Evolutionary conservation across 306 rosid genomes (phyloP).

Genomic region (Citrullus colocynthis): DNA sequence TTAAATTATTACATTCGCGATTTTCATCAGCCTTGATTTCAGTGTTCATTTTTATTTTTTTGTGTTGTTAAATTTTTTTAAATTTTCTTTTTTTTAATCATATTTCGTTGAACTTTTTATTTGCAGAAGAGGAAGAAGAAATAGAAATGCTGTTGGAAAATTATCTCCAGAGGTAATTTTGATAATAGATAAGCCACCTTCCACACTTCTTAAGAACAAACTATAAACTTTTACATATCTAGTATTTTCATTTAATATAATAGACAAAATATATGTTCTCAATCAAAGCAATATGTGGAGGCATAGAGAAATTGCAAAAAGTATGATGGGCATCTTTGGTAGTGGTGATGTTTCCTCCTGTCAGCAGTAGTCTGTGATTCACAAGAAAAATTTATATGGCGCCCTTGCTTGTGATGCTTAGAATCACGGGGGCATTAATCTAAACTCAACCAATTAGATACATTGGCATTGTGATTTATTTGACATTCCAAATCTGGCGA

Average conservation of each 20-base stretch:
- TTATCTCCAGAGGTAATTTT: conserved; percentile 80
- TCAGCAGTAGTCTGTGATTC: background rate
- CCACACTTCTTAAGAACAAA: background rate
- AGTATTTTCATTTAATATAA: background rate
- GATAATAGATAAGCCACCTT: background rate
- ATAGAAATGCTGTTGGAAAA: conserved; percentile 99
- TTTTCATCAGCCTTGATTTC: conserved; percentile 7
- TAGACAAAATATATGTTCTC: background rate
- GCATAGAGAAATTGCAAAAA: background rate
- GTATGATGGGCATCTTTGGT: background rate
- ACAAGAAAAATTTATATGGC: background rate
- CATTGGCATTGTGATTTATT: background rate
- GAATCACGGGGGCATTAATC: background rate
- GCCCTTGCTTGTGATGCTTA: background rate
- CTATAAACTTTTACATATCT: background rate
- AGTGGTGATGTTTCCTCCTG: background rate
- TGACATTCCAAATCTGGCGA: background rate
- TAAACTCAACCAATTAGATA: background rate
- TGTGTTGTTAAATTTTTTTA: no score
- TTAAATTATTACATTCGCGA: conserved; percentile 7
- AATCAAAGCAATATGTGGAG: background rate
- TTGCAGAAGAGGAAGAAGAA: conserved; percentile 96
- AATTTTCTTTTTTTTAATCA: conserved; percentile 3
- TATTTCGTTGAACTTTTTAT: conserved; percentile 17
- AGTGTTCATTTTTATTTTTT: background rate